These are phyloP conservation scores for Euphorbia pulcherrima DNA, from an alignment of 345 rosid genomes.

Conservation along the genomic window DNA sequence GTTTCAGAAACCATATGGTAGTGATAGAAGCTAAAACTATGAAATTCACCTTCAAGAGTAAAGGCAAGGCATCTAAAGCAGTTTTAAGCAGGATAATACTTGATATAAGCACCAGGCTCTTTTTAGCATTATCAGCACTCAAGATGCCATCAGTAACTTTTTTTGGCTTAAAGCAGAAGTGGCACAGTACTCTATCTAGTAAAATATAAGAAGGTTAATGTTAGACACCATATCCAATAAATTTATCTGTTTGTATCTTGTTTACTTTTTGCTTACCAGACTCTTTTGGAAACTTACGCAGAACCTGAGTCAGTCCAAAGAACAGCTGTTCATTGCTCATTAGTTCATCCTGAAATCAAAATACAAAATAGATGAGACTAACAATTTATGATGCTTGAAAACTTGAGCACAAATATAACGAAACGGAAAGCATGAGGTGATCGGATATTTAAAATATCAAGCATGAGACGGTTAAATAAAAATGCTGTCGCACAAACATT, in stretches of 20 bases:
- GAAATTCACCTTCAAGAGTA: constrained; percentile 61
- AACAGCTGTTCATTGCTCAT: constrained; percentile 92
- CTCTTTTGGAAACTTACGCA: constrained; percentile 95
- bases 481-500: neutral
- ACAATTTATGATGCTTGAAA: constrained; percentile 3
- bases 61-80: constrained; percentile 89
- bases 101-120: constrained; percentile 78
- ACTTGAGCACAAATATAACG: neutral
- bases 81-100: constrained; percentile 94
- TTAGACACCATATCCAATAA: constrained; percentile 18
- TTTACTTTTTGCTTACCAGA: constrained; percentile 49
- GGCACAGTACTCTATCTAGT: constrained; percentile 91
- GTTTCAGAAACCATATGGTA: neutral
- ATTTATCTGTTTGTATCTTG: neutral
- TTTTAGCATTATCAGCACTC: constrained; percentile 60
- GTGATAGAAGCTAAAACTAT: constrained; percentile 10
- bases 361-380: constrained; percentile 12
- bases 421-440: neutral
- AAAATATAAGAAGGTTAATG: constrained; percentile 18
- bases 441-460: neutral
- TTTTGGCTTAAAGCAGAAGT: constrained; percentile 94
- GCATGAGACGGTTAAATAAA: neutral
- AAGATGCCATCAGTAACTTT: constrained; percentile 64
- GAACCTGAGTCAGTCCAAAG: constrained; percentile 90
- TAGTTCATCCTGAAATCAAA: constrained; percentile 73